Base-by-base conservation (phyloP, 2,329 filamentous ascomycete species). In the Zalaria sp. region DNA sequence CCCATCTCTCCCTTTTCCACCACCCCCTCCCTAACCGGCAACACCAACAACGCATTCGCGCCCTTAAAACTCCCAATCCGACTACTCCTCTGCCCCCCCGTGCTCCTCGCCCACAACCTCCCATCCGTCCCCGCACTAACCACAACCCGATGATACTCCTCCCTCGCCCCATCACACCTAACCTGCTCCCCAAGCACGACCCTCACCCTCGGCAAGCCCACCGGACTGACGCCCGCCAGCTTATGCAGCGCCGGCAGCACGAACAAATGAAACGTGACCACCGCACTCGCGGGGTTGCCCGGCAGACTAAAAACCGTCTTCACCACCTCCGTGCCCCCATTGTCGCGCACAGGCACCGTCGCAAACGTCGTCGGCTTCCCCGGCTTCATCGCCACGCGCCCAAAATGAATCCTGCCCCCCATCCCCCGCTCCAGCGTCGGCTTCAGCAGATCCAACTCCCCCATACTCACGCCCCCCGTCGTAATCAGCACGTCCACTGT, bases 351-450 rank as follows among this genome's bases (percentile, higher is more conserved):
- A 0, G 84, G 79, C 0, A 96, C 73, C 0, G 86, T 95, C 2
- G 91, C 91, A 59, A 98, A 98, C 0, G 91, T 98, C 0, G 88
- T 95, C 2, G 91, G 91, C 62, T 96, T 98, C 4, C 91, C 91
- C 0, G 91, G 91, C 66, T 98, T 98, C 91, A 98, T 96, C 42
- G 81, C 76, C 3, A 98, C 91, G 3, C 91, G 81, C 25, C 91
- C 91, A 53, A 98, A 98, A 61, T 95, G 91, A 50, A 98, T 94
- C 0, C 81, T 91, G 5, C 91, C 91, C 43, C 87, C 86, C 1
- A 98, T 74, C 1, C 79, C 72, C 35, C 89, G 81, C 66, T 96
- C 91, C 53, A 98, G 84, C 0, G 89, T 96, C 0, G 91, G 89
- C 59, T 98, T 98, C 18, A 98, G 75, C 5, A 98, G 79, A 60